Evolutionary conservation across 768 basidiomycete species (phyloP), one percentile per base, ranked within the genome.

Genomic region (Tulasnella sp.): DNA sequence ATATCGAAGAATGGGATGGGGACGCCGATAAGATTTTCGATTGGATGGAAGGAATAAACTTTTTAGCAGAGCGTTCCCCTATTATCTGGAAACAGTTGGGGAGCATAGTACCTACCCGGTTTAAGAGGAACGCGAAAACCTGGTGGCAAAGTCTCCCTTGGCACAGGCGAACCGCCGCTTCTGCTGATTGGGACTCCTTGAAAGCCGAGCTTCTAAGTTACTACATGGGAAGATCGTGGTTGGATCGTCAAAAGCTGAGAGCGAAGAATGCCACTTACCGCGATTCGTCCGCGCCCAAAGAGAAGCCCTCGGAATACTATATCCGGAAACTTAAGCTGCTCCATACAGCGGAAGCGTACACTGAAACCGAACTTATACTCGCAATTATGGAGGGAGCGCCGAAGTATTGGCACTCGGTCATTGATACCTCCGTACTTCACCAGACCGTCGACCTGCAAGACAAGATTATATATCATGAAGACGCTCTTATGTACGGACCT

Each of bases 381-480:
- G 83, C 85, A 72, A 81, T 86, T n/a, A 85, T 85, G 84, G 81
- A 82, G 11, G 83, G 83, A 5, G 84, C n/a, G n/a, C n/a, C n/a
- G n/a, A n/a, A n/a, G n/a, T n/a, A n/a, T n/a, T n/a, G n/a, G n/a
- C n/a, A n/a, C n/a, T n/a, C n/a, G n/a, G n/a, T n/a, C n/a, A 79
- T 80, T 32, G 80, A 80, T 73, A 61, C 75, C 23, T 29, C n/a
- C 5, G 15, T n/a, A 23, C 42, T 76, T 16, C 61, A 67, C 6
- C 18, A 29, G 9, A 46, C 55, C 4, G 75, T 51, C 9, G 29
- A 71, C 35, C 42, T 71, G 16, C 70, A 71, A 71, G 70, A 71
- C 29, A 71, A 71, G 29, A 71, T 71, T 20, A 71, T 37, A 5
- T 71, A 37, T 26, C 70, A 71, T 23, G n/a, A n/a, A n/a, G n/a